Percentiles rank a stretch among this genome's conserved stretches.
phyloP scores from a whole-genome alignment of 768 basidiomycete species.

The Lactarius deliciosus region DNA sequence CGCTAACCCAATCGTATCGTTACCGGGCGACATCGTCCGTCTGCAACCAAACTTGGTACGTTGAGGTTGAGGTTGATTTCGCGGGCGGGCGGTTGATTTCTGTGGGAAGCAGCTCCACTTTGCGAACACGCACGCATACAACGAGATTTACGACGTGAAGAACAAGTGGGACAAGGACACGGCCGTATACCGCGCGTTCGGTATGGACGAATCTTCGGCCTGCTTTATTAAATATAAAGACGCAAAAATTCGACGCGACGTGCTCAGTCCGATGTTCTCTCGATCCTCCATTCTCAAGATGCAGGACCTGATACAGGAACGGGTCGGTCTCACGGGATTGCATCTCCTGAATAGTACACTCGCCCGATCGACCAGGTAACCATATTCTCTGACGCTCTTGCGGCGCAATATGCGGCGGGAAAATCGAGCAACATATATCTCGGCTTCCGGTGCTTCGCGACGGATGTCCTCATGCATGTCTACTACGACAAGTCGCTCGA shows the following conservation, averaged over 20 bases:
- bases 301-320: slow-evolving; percentile 39
- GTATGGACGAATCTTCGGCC: slow-evolving; percentile 41
- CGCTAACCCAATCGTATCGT: not conserved
- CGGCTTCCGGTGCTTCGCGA: slow-evolving; percentile 41
- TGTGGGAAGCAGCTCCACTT: slow-evolving; percentile 41
- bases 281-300: slow-evolving; percentile 42
- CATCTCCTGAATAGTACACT: not conserved
- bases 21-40: slow-evolving; percentile 40
- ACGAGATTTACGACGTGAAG: slow-evolving; percentile 41
- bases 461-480: slow-evolving; percentile 44
- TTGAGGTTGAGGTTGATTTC: not conserved
- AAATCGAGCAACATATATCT: slow-evolving; percentile 36
- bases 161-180: slow-evolving; percentile 39
- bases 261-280: slow-evolving; percentile 44
- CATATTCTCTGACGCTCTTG: slow-evolving; percentile 10
- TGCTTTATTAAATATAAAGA: slow-evolving; percentile 39
- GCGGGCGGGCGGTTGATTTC: not conserved
- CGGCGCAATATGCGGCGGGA: slow-evolving; percentile 36
- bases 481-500: slow-evolving; percentile 40
- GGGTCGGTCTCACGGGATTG: slow-evolving; percentile 30
- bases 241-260: slow-evolving; percentile 38
- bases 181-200: slow-evolving; percentile 41
- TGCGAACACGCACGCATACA: slow-evolving; percentile 41
- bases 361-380: slow-evolving; percentile 3
- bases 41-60: slow-evolving; percentile 43